phyloP scores from a whole-genome alignment of 352 stramenopile species.

The Globisporangium nunn region DNA sequence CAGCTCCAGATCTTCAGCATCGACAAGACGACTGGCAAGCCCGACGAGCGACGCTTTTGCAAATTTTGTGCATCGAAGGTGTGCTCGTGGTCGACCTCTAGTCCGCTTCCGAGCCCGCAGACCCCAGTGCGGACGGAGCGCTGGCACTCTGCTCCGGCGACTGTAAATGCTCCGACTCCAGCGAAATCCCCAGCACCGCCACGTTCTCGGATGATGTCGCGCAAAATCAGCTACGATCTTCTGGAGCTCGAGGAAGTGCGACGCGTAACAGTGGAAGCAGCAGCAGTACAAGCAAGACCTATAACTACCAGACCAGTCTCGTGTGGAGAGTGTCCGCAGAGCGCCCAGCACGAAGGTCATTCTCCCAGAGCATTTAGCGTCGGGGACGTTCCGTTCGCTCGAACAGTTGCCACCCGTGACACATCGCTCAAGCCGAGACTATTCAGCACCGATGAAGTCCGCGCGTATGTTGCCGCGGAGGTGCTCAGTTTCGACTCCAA shows the following conservation, averaged over 20 bases:
- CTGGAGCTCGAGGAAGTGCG: neutral
- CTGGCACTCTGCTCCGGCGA: neutral
- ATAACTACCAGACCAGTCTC: neutral
- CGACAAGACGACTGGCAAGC: slow-evolving; percentile 8
- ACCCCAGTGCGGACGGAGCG: neutral
- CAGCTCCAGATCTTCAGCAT: slow-evolving; percentile 11
- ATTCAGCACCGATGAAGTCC: neutral
- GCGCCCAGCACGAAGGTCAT: neutral
- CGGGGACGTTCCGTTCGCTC: neutral
- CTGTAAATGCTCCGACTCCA: neutral
- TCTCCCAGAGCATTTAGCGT: neutral
- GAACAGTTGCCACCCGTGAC: neutral
- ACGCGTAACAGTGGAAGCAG: neutral
- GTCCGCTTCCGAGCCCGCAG: neutral
- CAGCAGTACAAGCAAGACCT: neutral
- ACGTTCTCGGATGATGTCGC: neutral
- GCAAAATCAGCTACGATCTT: slow-evolving; percentile 2
- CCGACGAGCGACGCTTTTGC: slow-evolving; percentile 10
- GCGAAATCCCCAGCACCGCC: neutral
- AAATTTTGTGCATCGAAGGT: slow-evolving; percentile 10
- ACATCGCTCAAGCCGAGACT: neutral
- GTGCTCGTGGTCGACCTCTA: neutral
- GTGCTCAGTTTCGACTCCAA: neutral
- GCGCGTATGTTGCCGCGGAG: neutral
- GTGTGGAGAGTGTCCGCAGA: neutral